Evolutionary conservation across 306 rosid genomes (phyloP), one percentile per base, ranked within the genome.

Genomic region (Casuarina equisetifolia): DNA sequence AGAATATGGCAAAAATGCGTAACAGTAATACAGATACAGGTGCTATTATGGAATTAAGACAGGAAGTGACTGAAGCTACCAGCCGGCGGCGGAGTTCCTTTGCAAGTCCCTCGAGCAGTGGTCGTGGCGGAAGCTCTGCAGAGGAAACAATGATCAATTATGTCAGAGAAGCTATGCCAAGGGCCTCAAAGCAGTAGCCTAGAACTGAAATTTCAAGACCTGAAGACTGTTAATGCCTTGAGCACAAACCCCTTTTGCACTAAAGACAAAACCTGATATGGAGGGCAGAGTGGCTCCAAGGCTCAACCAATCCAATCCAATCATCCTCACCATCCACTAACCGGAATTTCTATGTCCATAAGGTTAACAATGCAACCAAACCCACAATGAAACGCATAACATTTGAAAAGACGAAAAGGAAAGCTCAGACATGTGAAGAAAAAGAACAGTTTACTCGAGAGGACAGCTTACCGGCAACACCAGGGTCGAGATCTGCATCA

Each of bases 101-200:
- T 3, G 96, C 97, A 45, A 93, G 92, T 78, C 87, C 88, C 90
- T 93, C 98, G 19, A 93, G 93, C 72, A 93, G 78, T 16, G 98
- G 98, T 63, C 92, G 87, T 39, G 98, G 96, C 49, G 98, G 98
- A 81, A 93, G 98, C 88, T 93, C 98, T 93, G 93, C 85, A 80
- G 13, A 45, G 32, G 85, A 79, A 83, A 62, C 66, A 52, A 19
- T 9, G 76, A 55, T 45, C 49, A 69, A 38, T 59, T 38, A 32
- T 46, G 69, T 87, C 76, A 85, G 76, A 69, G 49, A 44, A 38
- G 10, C 49, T 66, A 15, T 40, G 73, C 72, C 74, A 55, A 77
- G 67, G 71, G 45, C 40, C 15, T 61, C 12, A 42, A 52, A 77
- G 13, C 48, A 61, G n/a, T 63, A 39, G 63, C 50, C 61, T 10